These are phyloP conservation scores for Dysphania ambrosioides DNA, from an alignment of 148 eudicot genomes.

Conservation along the genomic window DNA sequence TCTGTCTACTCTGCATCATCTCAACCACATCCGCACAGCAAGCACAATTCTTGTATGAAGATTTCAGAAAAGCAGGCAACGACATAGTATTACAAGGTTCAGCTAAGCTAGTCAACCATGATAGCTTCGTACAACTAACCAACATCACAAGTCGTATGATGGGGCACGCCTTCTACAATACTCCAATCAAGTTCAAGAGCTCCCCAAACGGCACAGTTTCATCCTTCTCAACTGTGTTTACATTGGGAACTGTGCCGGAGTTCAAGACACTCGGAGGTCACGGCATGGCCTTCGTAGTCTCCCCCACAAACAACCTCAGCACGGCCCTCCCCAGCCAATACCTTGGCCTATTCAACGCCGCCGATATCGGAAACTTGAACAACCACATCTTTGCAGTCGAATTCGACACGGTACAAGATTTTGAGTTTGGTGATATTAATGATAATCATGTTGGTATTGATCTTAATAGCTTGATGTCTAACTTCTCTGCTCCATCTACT, in stretches of 20 bases:
- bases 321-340: conserved; percentile 31
- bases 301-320: conserved; percentile 6
- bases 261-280: conserved; percentile 49
- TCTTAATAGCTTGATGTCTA: conserved; percentile 32
- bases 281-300: conserved; percentile 48
- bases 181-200: conserved; percentile 26
- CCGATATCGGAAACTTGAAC: conserved; percentile 16
- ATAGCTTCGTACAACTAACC: conserved; percentile 38
- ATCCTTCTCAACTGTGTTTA: conserved; percentile 49
- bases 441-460: conserved; percentile 46
- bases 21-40: background rate
- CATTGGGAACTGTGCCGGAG: conserved; percentile 37
- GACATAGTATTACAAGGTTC: conserved; percentile 10
- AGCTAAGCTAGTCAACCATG: conserved; percentile 13
- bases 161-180: conserved; percentile 43
- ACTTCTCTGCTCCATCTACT: conserved; percentile 21
- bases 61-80: conserved; percentile 19
- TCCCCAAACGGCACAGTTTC: conserved; percentile 14
- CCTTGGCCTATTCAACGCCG: conserved; percentile 31
- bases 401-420: conserved; percentile 36
- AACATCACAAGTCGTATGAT: conserved; percentile 19
- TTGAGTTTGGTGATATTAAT: conserved; percentile 32
- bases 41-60: conserved; percentile 14
- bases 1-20: background rate
- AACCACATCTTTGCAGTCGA: conserved; percentile 49